Base-by-base conservation (phyloP, 257 asterid genomes). In the Perilla frutescens region DNA sequence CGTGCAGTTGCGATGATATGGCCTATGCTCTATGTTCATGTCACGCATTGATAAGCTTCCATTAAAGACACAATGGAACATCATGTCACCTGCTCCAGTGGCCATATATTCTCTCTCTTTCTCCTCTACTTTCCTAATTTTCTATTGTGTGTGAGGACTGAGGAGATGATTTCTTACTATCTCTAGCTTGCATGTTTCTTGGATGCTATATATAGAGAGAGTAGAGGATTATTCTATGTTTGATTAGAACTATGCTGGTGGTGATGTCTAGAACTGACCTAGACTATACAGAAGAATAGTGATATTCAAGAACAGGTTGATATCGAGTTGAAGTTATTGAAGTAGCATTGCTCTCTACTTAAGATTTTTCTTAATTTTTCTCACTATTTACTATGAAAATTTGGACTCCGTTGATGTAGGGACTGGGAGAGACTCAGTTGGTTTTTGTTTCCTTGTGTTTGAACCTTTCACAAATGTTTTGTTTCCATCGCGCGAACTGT, bases 21-120 rank as follows among this genome's bases (percentile, higher is more conserved):
- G 87, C 64, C 85, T 76, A 6, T 83, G 63, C 66, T 87, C 84
- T 5, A 80, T 80, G 47, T 74, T 70, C 62, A 50, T 79, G 72
- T 84, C 85, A 1, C 37, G 29, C 77, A 83, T 51, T 2, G 81
- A 80, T 54, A 80, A 70, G 76, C 81, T 78, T 80, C 86, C 87
- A 5, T 66, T 50, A 8, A 78, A 32, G 53, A 76, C 85, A 59
- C 77, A 67, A 15, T 48, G 66, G 31, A 86, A 14, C 76, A 79
- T 71, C 58, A 73, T 1, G 39, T 79, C 66, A 13, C 77, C 83
- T 74, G 83, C 81, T 66, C 47, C 55, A 57, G 49, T 74, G 26
- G 68, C 20, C 84, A 79, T 84, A 40, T 20, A 20, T 20, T 50
- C 63, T 63, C 34, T 53, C 77, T 54, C 64, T 32, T 49, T 67